These are phyloP conservation scores for Agroathelia rolfsii DNA, from an alignment of 1,284 basidiomycete species.

Conservation along the genomic window DNA sequence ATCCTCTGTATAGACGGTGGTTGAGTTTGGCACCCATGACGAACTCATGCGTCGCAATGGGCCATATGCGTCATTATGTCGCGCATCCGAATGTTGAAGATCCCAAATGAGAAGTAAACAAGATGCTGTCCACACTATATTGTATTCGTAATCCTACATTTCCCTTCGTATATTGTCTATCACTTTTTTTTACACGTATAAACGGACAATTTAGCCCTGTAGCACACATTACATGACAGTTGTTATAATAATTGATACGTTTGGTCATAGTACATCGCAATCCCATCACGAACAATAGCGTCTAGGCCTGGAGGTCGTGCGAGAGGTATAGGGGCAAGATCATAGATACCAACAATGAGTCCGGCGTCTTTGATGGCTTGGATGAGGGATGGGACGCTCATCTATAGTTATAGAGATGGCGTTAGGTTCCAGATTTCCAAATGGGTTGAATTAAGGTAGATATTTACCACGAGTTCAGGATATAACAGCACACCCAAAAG, in stretches of 20 bases:
- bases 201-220: no score
- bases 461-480: slow-evolving; percentile 73
- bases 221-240: no score
- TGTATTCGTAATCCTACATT: no score
- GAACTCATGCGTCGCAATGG: slow-evolving; percentile 55
- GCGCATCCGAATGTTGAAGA: slow-evolving; percentile 55
- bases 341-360: slow-evolving; percentile 78
- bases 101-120: no score
- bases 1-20: slow-evolving; percentile 44
- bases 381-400: slow-evolving; percentile 74
- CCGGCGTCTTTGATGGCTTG: slow-evolving; percentile 83
- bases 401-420: slow-evolving; percentile 24
- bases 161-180: no score
- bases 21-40: slow-evolving; percentile 72
- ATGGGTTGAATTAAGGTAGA: slow-evolving; percentile 7
- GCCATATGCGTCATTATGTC: slow-evolving; percentile 61
- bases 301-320: no score
- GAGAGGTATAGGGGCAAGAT: no score
- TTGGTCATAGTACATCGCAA: slow-evolving; percentile 56
- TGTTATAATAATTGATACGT: no score
- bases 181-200: no score
- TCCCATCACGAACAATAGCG: slow-evolving; percentile 51
- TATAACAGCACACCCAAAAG: slow-evolving; percentile 89
- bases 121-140: no score
- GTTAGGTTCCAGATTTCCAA: slow-evolving; percentile 2